Conservation (phyloP, 495 filamentous ascomycete species). For the Penicillium lagena region DNA sequence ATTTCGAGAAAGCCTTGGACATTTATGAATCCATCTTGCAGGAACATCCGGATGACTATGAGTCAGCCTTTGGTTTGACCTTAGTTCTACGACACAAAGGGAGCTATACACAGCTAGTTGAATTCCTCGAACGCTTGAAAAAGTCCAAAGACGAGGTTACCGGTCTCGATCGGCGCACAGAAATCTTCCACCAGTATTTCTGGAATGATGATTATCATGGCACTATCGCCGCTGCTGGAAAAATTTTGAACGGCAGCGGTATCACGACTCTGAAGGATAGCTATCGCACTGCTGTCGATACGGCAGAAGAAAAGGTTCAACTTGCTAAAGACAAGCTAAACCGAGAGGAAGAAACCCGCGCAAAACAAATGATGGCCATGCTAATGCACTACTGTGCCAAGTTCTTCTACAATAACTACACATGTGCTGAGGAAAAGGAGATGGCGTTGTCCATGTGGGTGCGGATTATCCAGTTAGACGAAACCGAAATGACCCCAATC, state of each 20-base stretch:
- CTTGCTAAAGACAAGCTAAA: too few relatives aligned
- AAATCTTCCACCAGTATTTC: slow-evolving; percentile 4
- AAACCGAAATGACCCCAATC: neutral
- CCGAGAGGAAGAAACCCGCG: too few relatives aligned
- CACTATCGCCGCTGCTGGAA: neutral
- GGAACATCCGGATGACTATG: slow-evolving; percentile 3
- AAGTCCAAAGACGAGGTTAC: slow-evolving; percentile 2
- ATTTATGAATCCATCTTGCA: slow-evolving; percentile 7
- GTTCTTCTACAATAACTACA: slow-evolving; percentile 2
- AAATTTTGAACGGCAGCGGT: too few relatives aligned
- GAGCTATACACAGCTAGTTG: slow-evolving; percentile 1
- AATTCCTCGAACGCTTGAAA: slow-evolving; percentile 8
- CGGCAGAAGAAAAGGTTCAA: too few relatives aligned
- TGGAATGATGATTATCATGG: slow-evolving; percentile 1
- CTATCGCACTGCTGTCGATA: neutral
- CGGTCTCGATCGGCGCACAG: slow-evolving; percentile 1
- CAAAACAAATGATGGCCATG: neutral
- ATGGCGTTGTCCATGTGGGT: slow-evolving; percentile 4
- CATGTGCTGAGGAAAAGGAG: neutral
- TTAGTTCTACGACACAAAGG: neutral
- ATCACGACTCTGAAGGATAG: slow-evolving; percentile 1
- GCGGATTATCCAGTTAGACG: slow-evolving; percentile 3
- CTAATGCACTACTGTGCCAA: slow-evolving; percentile 5
- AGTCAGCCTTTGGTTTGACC: slow-evolving; percentile 1
- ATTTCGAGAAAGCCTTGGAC: neutral